phyloP scores from a whole-genome alignment of 129 eudicot species.

The Logfia minima region DNA sequence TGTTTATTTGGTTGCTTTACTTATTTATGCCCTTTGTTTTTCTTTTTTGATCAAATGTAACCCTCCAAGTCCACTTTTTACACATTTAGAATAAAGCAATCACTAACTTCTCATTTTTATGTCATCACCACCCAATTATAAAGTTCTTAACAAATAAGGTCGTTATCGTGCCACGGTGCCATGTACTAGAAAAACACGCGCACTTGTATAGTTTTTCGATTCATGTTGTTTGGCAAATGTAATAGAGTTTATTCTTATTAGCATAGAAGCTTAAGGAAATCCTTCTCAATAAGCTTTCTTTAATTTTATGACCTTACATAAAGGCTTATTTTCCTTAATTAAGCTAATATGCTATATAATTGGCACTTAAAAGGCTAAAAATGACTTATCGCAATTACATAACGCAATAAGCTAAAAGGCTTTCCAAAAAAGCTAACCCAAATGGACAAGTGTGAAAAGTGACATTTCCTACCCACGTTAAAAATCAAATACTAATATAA shows the following conservation, averaged over 20 bases:
- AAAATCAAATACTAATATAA: background rate
- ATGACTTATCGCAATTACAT: too few relatives aligned
- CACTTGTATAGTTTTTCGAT: background rate
- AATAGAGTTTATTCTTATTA: background rate
- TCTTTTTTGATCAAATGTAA: constrained; percentile 9
- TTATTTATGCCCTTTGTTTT: constrained; percentile 19
- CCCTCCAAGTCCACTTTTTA: constrained; percentile 16
- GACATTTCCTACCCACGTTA: too few relatives aligned
- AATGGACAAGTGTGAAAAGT: too few relatives aligned
- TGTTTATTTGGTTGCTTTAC: constrained; percentile 22
- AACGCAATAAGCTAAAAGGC: too few relatives aligned
- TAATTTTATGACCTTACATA: background rate
- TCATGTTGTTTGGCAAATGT: background rate
- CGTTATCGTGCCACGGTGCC: constrained; percentile 11
- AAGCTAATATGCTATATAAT: background rate
- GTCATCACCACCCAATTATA: constrained; percentile 28
- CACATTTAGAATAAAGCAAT: constrained; percentile 3
- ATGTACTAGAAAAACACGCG: background rate
- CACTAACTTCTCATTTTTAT: constrained; percentile 23
- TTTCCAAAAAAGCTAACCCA: background rate
- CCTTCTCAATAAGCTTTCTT: background rate
- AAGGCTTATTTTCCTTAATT: background rate
- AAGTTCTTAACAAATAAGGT: constrained; percentile 8
- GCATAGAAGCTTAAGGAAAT: background rate
- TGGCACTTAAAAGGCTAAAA: background rate